A percentile compares a stretch with the other conserved stretches of the same genome.
phyloP scores from a whole-genome alignment of 306 rosid genomes.

The Lupinus albus region DNA sequence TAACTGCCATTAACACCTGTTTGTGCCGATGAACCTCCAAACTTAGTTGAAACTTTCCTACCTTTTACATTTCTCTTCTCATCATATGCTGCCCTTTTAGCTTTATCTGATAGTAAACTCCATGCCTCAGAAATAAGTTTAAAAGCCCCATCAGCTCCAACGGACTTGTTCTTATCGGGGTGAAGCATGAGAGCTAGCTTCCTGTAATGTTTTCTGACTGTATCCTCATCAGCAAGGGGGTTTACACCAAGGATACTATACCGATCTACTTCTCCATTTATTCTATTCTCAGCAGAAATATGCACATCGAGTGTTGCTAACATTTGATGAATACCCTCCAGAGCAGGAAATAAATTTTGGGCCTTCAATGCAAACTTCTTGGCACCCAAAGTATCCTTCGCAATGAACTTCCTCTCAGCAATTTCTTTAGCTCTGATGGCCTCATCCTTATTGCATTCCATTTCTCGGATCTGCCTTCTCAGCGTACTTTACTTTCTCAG shows the following conservation, averaged over 20 bases:
- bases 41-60: constrained; percentile 48
- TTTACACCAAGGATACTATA: constrained; percentile 80
- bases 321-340: constrained; percentile 82
- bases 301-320: constrained; percentile 76
- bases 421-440: constrained; percentile 81
- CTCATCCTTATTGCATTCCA: constrained; percentile 98
- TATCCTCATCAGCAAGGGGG: constrained; percentile 70
- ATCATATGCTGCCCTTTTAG: constrained; percentile 61
- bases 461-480: constrained; percentile 40
- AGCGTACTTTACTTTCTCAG: constrained; percentile 24
- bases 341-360: constrained; percentile 70
- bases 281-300: constrained; percentile 67
- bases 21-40: constrained; percentile 54
- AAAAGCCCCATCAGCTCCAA: constrained; percentile 91
- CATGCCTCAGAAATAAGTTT: constrained; percentile 87
- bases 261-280: constrained; percentile 83
- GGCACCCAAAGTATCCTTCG: constrained; percentile 69
- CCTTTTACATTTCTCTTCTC: constrained; percentile 59
- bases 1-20: constrained; percentile 56
- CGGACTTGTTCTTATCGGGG: constrained; percentile 90
- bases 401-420: constrained; percentile 78
- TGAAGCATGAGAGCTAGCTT: constrained; percentile 91
- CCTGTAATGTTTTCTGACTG: constrained; percentile 72
- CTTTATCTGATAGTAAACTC: constrained; percentile 80
- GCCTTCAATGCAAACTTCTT: constrained; percentile 91